Conservation (phyloP, 2,329 filamentous ascomycete species). For the Colletotrichum tropicicola region DNA sequence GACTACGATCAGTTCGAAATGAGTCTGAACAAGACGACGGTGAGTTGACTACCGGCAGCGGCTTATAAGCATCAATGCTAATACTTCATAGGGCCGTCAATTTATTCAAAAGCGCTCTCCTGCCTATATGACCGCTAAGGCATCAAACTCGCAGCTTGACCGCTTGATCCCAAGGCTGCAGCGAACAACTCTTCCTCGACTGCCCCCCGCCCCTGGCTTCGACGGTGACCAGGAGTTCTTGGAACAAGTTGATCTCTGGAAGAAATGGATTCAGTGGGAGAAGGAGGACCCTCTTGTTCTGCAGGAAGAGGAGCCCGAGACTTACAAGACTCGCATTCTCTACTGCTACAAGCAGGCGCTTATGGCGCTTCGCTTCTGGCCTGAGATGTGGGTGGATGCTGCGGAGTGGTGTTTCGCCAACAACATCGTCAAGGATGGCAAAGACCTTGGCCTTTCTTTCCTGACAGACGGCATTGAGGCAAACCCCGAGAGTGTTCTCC, state of each 20-base stretch:
- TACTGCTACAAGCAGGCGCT: conserved; percentile 94
- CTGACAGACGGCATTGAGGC: conserved; percentile 84
- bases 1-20: conserved; percentile 98
- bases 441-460: conserved; percentile 75
- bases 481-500: conserved; percentile 91
- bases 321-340: conserved; percentile 81
- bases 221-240: conserved; percentile 87
- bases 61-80: neutral
- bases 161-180: conserved; percentile 83
- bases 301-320: conserved; percentile 79
- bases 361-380: conserved; percentile 94
- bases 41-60: conserved; percentile 51
- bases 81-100: conserved; percentile 78
- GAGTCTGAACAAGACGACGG: conserved; percentile 89
- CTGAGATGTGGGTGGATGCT: conserved; percentile 94
- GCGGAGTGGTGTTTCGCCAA: conserved; percentile 92
- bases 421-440: conserved; percentile 69
- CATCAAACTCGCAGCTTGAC: conserved; percentile 88
- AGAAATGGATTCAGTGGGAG: conserved; percentile 94
- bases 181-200: conserved; percentile 79
- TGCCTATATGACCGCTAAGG: conserved; percentile 95
- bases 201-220: conserved; percentile 87
- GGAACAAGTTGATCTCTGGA: conserved; percentile 89
- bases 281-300: conserved; percentile 91
- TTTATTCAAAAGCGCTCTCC: conserved; percentile 93